Evolutionary conservation across 352 stramenopile genomes (phyloP), one percentile per base, ranked within the genome.

Genomic region (Phytopythium cucurbitacearum): DNA sequence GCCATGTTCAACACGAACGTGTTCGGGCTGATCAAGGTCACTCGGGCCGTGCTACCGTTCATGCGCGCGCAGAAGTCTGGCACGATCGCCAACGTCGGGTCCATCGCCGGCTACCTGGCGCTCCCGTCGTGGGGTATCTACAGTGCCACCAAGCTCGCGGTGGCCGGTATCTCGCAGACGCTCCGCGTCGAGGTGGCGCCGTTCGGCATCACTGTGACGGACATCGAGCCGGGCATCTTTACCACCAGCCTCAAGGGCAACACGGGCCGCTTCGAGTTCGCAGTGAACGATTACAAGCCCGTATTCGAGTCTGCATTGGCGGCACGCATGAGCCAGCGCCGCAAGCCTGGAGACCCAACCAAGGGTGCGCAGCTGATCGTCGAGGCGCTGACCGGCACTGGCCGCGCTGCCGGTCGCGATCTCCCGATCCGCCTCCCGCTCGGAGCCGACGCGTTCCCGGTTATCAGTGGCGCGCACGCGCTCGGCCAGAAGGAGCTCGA

Each of bases 1-100:
- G 42, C 57, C 43, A 40, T 62, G 28, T 66, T 68, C 56, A 58
- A 68, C 42, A 71, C 64, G n/a, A 68, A 68, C 34, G 64, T 71
- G 5, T 69, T 71, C 33, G 64, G 64, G 15, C 40, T 65, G 15
- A 48, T 65, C 40, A 60, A 50, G n/a, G 51, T 68, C 7, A 57
- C 58, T 7, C 56, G 58, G 8, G 64, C 60, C 7, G 60, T 71
- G 48, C 36, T 71, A 45, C 64, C 64, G 37, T 56, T 62, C 50
- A 62, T 71, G 59, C 64, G 64, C 41, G 44, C 48, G 46, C 54
- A 69, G 32, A 47, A 51, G 11, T 57, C 51, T 3, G 64, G 64
- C 15, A 56, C 63, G 38, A 65, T 71, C 38, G 61, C 58, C 47
- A 71, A 69, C 56, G 53, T 71, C 47, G 61, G 60, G 1, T 71